Evolutionary conservation across 768 basidiomycete species (phyloP), one percentile per base, ranked within the genome.

Genomic region (Sporobolomyces roseus): DNA sequence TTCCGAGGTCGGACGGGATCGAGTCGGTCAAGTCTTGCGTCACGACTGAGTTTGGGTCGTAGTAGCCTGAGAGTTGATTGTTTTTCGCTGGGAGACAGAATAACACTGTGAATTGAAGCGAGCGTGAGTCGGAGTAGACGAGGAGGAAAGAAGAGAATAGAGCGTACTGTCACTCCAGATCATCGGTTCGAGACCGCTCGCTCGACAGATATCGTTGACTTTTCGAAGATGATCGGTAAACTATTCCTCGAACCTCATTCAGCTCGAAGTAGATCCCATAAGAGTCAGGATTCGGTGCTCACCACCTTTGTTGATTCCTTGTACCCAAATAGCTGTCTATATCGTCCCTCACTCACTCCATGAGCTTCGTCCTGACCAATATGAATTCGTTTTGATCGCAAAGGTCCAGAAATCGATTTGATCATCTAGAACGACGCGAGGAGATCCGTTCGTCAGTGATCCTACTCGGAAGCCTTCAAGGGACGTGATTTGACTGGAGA

Each of bases 21-120:
- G 63, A 53, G 19, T 66, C 43, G 10, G 64, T 56, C 14, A 73
- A 35, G 23, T 73, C 66, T 13, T 58, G 33, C 9, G 72, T 63
- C 19, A 71, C 63, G 48, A 63, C 63, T 16, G 53, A 61, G 61
- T 68, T 61, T 27, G 49, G 50, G 38, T 73, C 74, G 55, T 75
- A 75, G 67, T 75, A 75, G 9, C 64, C 64, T 14, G 52, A 55
- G 10, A 75, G 67, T 21, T 59, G 38, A 52, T 70, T 70, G 63
- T 75, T 73, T 59, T 75, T 73, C 19, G 71, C 74, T 5, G 68
- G 68, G 0, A 75, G 53, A n/a, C 74, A 75, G 61, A 75, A 75
- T 33, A 75, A 66, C 74, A 75, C 74, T 74, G 58, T 13, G 3
- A 16, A 17, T 35, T 0, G 43, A 48, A 35, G 1, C 30, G 2